Percentiles rank a stretch among this genome's conserved stretches.
phyloP scores from a whole-genome alignment of 805 yeast species.

The Candida sphagnicola region DNA sequence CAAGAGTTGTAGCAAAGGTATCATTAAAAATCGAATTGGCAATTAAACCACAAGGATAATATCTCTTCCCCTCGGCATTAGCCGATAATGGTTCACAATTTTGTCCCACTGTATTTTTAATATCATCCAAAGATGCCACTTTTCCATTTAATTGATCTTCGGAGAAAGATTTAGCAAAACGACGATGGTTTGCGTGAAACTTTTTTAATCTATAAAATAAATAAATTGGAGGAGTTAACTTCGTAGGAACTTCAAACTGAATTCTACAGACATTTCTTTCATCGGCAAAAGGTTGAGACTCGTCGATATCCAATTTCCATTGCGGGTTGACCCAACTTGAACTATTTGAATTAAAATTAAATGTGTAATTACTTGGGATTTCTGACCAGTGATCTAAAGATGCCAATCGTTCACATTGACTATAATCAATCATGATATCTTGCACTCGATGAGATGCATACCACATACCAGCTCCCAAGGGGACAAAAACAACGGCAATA shows the following conservation, averaged over 20 bases:
- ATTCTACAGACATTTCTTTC: slow-evolving; percentile 44
- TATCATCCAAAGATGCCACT: slow-evolving; percentile 27
- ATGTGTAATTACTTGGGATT: slow-evolving; percentile 37
- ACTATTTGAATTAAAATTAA: slow-evolving; percentile 26
- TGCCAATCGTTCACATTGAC: slow-evolving; percentile 37
- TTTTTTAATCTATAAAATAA: slow-evolving; percentile 38
- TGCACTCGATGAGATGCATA: slow-evolving; percentile 35
- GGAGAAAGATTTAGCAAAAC: slow-evolving; percentile 40
- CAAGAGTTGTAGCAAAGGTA: slow-evolving; percentile 41
- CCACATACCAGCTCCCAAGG: slow-evolving; percentile 47
- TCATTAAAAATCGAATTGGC: slow-evolving; percentile 81
- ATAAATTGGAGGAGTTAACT: slow-evolving; percentile 36
- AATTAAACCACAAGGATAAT: slow-evolving; percentile 81
- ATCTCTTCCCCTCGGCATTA: slow-evolving; percentile 42
- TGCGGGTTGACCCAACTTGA: slow-evolving; percentile 18
- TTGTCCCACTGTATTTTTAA: slow-evolving; percentile 41
- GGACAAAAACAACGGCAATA: slow-evolving; percentile 38
- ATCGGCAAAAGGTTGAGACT: slow-evolving; percentile 44
- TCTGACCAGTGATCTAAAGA: slow-evolving; percentile 27
- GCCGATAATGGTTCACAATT: slow-evolving; percentile 41
- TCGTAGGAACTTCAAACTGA: slow-evolving; percentile 34
- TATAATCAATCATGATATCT: slow-evolving; percentile 39
- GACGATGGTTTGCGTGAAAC: slow-evolving; percentile 42
- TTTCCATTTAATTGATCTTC: slow-evolving; percentile 42
- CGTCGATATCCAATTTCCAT: slow-evolving; percentile 36